Percentiles rank a stretch among this genome's conserved stretches.
Conservation (phyloP, 1,139 yeast species). For the Geotrichum aggregatum region DNA sequence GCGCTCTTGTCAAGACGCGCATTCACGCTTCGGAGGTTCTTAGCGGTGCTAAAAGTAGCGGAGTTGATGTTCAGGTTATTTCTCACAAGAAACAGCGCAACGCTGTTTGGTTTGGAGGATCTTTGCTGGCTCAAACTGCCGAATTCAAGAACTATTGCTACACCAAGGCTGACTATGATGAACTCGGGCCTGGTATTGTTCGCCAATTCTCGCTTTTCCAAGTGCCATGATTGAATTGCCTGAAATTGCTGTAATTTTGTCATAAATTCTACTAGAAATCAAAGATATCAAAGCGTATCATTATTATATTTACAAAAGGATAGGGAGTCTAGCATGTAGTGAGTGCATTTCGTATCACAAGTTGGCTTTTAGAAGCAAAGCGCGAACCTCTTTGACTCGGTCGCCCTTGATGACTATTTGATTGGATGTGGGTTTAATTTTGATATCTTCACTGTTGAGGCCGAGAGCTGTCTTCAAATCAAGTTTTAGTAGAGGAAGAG, state of each 20-base stretch:
- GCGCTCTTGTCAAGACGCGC: slow-evolving; percentile 81
- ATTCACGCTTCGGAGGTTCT: slow-evolving; percentile 73
- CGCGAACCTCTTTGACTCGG: slow-evolving; percentile 21
- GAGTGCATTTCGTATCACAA: background rate
- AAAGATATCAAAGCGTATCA: background rate
- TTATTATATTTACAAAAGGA: slow-evolving; percentile 1
- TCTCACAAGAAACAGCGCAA: slow-evolving; percentile 96
- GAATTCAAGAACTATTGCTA: slow-evolving; percentile 95
- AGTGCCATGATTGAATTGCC: slow-evolving; percentile 52
- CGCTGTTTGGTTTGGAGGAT: slow-evolving; percentile 99
- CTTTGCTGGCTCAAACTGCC: slow-evolving; percentile 91
- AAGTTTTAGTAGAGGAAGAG: slow-evolving; percentile 32
- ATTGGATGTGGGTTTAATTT: slow-evolving; percentile 36
- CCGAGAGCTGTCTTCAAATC: slow-evolving; percentile 32
- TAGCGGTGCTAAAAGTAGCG: slow-evolving; percentile 78
- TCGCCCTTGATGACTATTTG: slow-evolving; percentile 37
- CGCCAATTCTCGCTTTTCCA: slow-evolving; percentile 92
- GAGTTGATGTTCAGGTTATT: slow-evolving; percentile 95
- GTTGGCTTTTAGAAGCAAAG: slow-evolving; percentile 10
- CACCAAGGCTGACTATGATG: slow-evolving; percentile 96
- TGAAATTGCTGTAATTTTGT: background rate
- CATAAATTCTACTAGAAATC: background rate
- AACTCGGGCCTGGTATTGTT: slow-evolving; percentile 94
- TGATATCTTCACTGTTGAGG: slow-evolving; percentile 32
- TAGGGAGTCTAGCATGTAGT: background rate